A percentile compares a stretch with the other conserved stretches of the same genome.
Conservation (phyloP, 345 rosid species). For the Rhodamnia argentea region DNA sequence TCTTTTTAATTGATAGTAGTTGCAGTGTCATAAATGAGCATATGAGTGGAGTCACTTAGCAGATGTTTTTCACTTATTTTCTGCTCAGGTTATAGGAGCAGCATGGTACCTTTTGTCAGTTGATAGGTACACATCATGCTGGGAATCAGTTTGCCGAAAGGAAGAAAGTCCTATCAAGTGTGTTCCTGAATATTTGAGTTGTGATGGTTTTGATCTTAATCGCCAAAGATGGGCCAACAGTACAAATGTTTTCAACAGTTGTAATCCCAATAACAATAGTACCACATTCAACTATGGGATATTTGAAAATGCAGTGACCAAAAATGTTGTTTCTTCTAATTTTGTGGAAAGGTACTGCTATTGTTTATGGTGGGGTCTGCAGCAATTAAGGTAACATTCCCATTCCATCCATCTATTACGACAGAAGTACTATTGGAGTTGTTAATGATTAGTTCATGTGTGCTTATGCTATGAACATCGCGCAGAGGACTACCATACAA, state of each 20-base stretch:
- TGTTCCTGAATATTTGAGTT: slow-evolving; percentile 37
- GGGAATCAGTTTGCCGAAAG: slow-evolving; percentile 51
- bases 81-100: slow-evolving; percentile 66
- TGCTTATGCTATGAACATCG: not conserved
- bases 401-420: not conserved
- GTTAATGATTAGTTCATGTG: not conserved
- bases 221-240: slow-evolving; percentile 36
- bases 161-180: slow-evolving; percentile 35
- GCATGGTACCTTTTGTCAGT: slow-evolving; percentile 82
- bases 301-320: slow-evolving; percentile 49
- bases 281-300: slow-evolving; percentile 55
- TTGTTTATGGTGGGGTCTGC: slow-evolving; percentile 95
- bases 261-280: slow-evolving; percentile 36
- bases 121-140: slow-evolving; percentile 75
- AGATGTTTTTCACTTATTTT: not conserved
- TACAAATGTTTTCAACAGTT: slow-evolving; percentile 50
- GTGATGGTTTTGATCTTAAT: slow-evolving; percentile 26
- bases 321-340: slow-evolving; percentile 46
- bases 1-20: not conserved
- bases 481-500: not conserved
- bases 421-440: not conserved
- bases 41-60: not conserved
- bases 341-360: slow-evolving; percentile 66
- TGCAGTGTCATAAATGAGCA: not conserved
- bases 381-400: slow-evolving; percentile 65